Conservation (phyloP, 2,329 filamentous ascomycete genomes). For the Colletotrichum coccodes region DNA sequence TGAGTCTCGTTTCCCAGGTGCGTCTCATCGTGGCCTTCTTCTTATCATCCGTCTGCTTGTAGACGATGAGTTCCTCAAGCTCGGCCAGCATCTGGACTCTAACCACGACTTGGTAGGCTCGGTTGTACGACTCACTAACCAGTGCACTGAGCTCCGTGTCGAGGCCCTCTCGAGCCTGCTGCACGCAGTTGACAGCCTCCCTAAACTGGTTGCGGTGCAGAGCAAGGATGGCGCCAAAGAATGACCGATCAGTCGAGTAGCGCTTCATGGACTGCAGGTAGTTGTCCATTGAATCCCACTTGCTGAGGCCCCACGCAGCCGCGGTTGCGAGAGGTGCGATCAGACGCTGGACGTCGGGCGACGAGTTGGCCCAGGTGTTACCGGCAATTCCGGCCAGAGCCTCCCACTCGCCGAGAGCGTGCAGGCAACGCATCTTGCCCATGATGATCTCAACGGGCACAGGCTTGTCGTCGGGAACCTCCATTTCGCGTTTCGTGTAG, state of each 20-base stretch:
- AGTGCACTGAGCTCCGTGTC: conserved; percentile 96
- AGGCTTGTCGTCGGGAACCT: conserved; percentile 66
- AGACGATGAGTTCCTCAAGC: conserved; percentile 95
- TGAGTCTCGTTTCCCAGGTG: conserved; percentile 95
- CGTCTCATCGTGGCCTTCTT: conserved; percentile 91
- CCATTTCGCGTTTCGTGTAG: conserved; percentile 86
- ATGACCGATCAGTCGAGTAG: conserved; percentile 91
- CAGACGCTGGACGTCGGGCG: conserved; percentile 84
- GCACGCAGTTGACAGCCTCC: conserved; percentile 88
- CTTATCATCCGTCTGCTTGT: conserved; percentile 92
- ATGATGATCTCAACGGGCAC: conserved; percentile 93
- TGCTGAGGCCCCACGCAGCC: conserved; percentile 93
- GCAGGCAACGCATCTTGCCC: conserved; percentile 99
- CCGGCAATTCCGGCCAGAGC: conserved; percentile 87
- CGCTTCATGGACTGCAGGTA: conserved; percentile 97
- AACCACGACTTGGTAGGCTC: conserved; percentile 97
- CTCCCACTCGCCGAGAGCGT: conserved; percentile 98
- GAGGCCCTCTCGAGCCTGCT: conserved; percentile 90
- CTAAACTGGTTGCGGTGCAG: conserved; percentile 96
- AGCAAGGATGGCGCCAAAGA: conserved; percentile 95
- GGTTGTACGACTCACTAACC: conserved; percentile 97
- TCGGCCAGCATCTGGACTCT: conserved; percentile 99
- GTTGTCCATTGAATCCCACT: conserved; percentile 98
- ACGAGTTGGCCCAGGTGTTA: conserved; percentile 93
- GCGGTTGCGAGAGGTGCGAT: conserved; percentile 95